Evolutionary conservation across 176 grass and related monocot genomes (phyloP), one percentile per base, ranked within the genome.

Genomic region (Eleusine coracana): DNA sequence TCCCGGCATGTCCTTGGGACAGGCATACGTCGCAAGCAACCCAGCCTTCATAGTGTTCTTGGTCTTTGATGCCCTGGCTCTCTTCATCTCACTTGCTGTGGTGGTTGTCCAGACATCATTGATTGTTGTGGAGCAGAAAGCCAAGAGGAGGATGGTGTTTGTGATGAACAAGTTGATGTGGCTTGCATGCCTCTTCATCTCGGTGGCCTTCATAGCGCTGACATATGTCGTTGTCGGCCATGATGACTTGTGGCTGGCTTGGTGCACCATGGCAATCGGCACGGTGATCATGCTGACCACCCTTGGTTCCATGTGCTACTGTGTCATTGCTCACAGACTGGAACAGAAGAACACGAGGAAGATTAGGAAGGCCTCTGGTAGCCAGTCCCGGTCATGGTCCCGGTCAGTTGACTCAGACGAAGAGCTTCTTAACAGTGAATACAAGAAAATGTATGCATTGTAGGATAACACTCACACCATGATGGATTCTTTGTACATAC

Each of bases 91-190:
- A 0, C 88, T 94, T 0, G 95, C 95, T 0, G 95, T 97, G 3
- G 95, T 97, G 0, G 86, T 94, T 0, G 95, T 97, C 41, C 95
- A 97, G 70, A 97, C 95, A 13, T 97, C 95, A 1, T 74, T 97
- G 39, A 97, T 97, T 52, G 95, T 97, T 4, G 92, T 97, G 1
- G 95, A 97, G 86, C 95, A 88, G 86, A 92, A 84, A 56, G 95
- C 92, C 15, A 97, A 97, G 90, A 91, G 61, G 67, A 78, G 76
- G 77, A 97, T 97, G 95, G 92, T 97, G 9, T 97, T 97, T 46
- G 92, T 97, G 80, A 97, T 97, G 88, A 97, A 94, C 86, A 97
- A 97, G 78, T 36, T 94, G 16, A 97, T 97, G 95, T 97, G 95
- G 95, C 88, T 97, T 0, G 95, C 95, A 0, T 97, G 95, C 84